phyloP scores from a whole-genome alignment of 1,284 basidiomycete species.

The Naganishia sp. region DNA sequence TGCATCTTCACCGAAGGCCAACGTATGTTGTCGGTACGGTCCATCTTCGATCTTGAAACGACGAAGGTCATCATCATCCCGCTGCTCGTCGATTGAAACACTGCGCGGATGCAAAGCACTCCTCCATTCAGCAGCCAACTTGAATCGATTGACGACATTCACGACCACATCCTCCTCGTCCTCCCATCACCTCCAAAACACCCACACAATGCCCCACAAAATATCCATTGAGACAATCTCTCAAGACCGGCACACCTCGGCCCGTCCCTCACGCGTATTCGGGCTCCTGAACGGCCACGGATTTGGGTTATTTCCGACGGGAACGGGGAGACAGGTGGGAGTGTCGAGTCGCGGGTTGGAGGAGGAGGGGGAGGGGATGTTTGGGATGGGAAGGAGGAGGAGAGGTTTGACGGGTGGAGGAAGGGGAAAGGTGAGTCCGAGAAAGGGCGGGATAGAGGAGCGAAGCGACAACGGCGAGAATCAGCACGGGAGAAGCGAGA shows the following conservation, averaged over 20 bases:
- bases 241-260: constrained; percentile 12
- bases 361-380: constrained; percentile 9
- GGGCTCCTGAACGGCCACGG: constrained; percentile 25
- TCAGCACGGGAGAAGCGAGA: too few relatives aligned
- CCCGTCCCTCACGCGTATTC: constrained; percentile 16
- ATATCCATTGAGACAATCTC: constrained; percentile 24
- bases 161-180: too few relatives aligned
- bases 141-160: too few relatives aligned
- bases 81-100: too few relatives aligned
- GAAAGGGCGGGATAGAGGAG: not conserved
- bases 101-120: too few relatives aligned
- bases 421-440: not conserved
- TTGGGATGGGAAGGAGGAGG: constrained; percentile 1
- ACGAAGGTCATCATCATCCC: too few relatives aligned
- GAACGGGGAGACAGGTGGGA: not conserved
- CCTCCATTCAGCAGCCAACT: too few relatives aligned
- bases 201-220: constrained; percentile 17
- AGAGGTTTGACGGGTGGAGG: constrained; percentile 5
- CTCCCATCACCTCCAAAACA: too few relatives aligned
- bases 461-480: too few relatives aligned
- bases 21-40: too few relatives aligned
- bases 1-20: too few relatives aligned
- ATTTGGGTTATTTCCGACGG: constrained; percentile 24
- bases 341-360: constrained; percentile 5
- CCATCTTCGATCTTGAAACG: too few relatives aligned